Percentiles rank a stretch among this genome's conserved stretches.
These are phyloP conservation scores for Schoenoplectus triqueter DNA, from an alignment of 202 grass and related monocot species.

Conservation along the genomic window DNA sequence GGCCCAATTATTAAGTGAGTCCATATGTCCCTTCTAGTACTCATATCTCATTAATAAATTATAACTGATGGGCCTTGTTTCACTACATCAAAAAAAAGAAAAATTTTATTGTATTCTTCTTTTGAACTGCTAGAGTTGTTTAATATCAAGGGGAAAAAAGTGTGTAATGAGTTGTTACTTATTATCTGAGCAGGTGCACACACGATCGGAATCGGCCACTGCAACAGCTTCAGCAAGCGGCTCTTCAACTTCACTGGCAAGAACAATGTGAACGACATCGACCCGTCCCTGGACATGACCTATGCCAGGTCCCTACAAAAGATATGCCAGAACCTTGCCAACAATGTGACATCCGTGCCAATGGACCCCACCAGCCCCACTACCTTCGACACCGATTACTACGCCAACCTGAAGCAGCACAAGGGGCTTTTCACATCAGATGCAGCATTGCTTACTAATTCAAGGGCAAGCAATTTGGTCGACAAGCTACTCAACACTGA, in stretches of 20 bases:
- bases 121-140: too few relatives aligned
- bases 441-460: slow-evolving; percentile 57
- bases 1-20: not conserved
- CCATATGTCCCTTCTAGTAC: too few relatives aligned
- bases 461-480: slow-evolving; percentile 46
- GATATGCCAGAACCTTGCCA: slow-evolving; percentile 41
- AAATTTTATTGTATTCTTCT: too few relatives aligned
- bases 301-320: slow-evolving; percentile 47
- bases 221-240: slow-evolving; percentile 55
- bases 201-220: slow-evolving; percentile 76
- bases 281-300: slow-evolving; percentile 60
- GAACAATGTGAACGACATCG: slow-evolving; percentile 42
- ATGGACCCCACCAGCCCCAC: slow-evolving; percentile 61
- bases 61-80: too few relatives aligned
- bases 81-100: too few relatives aligned
- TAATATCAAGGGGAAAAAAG: too few relatives aligned
- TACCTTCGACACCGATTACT: slow-evolving; percentile 72
- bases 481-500: slow-evolving; percentile 45
- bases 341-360: slow-evolving; percentile 50
- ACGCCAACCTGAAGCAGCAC: slow-evolving; percentile 65
- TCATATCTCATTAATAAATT: too few relatives aligned
- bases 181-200: slow-evolving; percentile 58
- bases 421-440: slow-evolving; percentile 66
- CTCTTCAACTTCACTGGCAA: slow-evolving; percentile 52
- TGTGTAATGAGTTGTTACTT: not conserved